A percentile compares a stretch with the other conserved stretches of the same genome.
Conservation (phyloP, 2,329 filamentous ascomycete species). For the Hirsutella minnesotensis region DNA sequence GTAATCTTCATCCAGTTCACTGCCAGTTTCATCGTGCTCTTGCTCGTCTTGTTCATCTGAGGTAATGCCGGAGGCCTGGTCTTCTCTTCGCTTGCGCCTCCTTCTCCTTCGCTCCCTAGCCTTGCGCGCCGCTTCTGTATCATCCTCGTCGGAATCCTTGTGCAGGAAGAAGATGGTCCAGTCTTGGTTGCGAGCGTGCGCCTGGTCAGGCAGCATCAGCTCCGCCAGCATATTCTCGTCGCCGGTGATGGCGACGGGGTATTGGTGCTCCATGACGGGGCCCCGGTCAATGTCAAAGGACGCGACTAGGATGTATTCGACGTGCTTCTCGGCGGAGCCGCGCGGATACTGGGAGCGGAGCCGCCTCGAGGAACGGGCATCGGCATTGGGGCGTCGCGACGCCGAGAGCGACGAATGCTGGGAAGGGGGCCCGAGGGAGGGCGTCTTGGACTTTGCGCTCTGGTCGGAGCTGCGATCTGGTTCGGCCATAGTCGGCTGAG, state of each 20-base stretch:
- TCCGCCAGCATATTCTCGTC: constrained; percentile 98
- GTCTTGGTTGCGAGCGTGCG: constrained; percentile 87
- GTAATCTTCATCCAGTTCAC: constrained; percentile 38
- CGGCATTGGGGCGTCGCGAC: constrained; percentile 36
- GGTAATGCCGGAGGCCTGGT: constrained; percentile 36
- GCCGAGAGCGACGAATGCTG: constrained; percentile 49
- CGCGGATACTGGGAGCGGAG: constrained; percentile 66
- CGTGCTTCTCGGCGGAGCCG: constrained; percentile 75
- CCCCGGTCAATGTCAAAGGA: constrained; percentile 96
- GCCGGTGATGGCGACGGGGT: constrained; percentile 84
- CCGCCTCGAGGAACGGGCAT: constrained; percentile 39
- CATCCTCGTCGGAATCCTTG: constrained; percentile 78
- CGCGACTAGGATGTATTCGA: constrained; percentile 95
- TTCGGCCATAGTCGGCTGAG: constrained; percentile 32
- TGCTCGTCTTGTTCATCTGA: constrained; percentile 24
- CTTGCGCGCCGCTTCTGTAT: constrained; percentile 61
- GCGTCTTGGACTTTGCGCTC: constrained; percentile 47
- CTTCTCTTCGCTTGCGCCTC: constrained; percentile 38
- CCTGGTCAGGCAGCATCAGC: constrained; percentile 95
- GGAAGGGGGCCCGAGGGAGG: constrained; percentile 47
- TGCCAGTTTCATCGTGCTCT: constrained; percentile 36
- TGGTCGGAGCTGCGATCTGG: constrained; percentile 45
- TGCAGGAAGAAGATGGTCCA: constrained; percentile 99
- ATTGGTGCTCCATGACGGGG: constrained; percentile 97
- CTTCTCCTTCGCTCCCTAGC: constrained; percentile 41